Evolutionary conservation across 208 protist species (phyloP), one percentile per base, ranked within the genome.

Genomic region (Acanthamoeba triangularis): DNA sequence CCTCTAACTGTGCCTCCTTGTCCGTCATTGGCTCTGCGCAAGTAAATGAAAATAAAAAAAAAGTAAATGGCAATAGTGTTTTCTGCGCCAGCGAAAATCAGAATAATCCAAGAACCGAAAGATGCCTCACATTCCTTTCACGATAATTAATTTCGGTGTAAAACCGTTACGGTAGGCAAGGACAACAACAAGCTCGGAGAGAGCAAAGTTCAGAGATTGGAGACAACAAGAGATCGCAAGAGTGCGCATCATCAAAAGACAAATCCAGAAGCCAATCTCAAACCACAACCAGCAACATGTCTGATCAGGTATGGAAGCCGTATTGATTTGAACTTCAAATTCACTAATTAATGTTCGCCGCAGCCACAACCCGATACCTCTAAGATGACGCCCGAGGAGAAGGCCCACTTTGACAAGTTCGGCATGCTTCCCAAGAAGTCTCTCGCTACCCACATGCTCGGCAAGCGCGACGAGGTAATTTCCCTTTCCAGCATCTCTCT

Each of bases 341-440:
- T 78, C 1, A n/a, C 37, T n/a, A 78, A 44, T 25, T 74, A 1
- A 23, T 74, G 33, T n/a, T 74, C 37, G 18, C 11, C 25, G 33
- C 69, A 35, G 37, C 30, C 74, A 28, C 41, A 44, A 49, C 54
- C 72, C 30, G 88, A 93, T 93, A 35, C 44, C 10, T 80, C 61
- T 5, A 52, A 72, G n/a, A 33, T 93, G 44, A 93, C 88, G 16
- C 88, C 88, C 41, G 88, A 93, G 88, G 88, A 93, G 49, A 74
- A 59, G 88, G 88, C 88, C 28, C 88, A 93, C 63, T 93, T 54
- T 28, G 88, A 93, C 6, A 93, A 93, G 52, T 93, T 93, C 30
- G 88, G 88, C 41, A 93, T 93, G 88, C 88, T 93, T 0, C 88
- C 88, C 18, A 93, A 93, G 88, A 93, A 93, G 33, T 93, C 88